These are phyloP conservation scores for Neurospora sp. DNA, from an alignment of 495 filamentous ascomycete genomes.

Conservation along the genomic window DNA sequence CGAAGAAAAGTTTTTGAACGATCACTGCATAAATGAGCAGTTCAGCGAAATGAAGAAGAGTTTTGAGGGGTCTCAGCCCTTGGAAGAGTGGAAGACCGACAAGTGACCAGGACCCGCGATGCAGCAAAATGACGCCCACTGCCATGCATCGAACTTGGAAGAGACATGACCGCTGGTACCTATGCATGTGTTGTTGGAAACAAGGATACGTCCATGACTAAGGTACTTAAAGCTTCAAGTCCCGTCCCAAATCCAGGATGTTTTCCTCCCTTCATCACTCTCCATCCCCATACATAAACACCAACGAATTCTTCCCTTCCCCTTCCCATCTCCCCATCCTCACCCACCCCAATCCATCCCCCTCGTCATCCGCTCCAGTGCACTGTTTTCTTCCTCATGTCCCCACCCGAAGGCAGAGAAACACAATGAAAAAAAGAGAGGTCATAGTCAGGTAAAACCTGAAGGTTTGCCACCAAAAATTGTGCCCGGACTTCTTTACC, in stretches of 20 bases:
- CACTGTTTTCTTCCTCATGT: not conserved
- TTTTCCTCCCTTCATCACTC: not conserved
- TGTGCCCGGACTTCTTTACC: not conserved
- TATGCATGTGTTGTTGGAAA: not conserved
- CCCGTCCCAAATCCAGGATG: not conserved
- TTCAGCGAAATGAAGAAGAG: not conserved
- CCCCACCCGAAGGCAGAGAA: not conserved
- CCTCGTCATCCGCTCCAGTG: not conserved
- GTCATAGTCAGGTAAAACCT: not conserved
- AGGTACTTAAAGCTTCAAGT: not conserved
- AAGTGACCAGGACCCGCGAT: not conserved
- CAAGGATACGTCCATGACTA: not conserved
- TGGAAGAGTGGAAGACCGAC: not conserved
- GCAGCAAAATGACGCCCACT: not conserved
- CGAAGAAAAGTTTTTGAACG: not conserved
- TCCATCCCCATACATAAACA: not conserved
- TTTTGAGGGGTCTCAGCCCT: not conserved
- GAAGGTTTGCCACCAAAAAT: not conserved
- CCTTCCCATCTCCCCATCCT: not conserved
- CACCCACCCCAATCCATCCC: not conserved
- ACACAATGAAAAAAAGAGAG: not conserved
- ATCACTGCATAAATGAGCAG: not conserved
- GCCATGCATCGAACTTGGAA: not conserved
- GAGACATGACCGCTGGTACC: not conserved
- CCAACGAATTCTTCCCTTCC: not conserved